phyloP scores from a whole-genome alignment of 805 yeast genomes.

The Metschnikowia koreensis region DNA sequence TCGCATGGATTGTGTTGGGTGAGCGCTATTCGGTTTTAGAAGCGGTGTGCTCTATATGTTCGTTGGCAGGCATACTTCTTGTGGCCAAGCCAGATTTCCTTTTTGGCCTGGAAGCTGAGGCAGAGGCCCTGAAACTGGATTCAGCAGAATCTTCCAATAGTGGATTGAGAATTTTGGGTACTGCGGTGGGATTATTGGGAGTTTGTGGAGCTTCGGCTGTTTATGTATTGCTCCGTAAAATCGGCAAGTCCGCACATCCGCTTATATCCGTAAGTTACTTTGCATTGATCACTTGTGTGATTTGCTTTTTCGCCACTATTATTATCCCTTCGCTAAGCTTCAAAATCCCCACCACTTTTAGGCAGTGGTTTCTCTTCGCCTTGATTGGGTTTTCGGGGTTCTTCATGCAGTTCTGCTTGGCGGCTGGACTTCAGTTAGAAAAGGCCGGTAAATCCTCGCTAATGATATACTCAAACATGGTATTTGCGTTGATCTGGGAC shows the following conservation, averaged over 20 bases:
- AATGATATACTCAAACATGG: constrained; percentile 71
- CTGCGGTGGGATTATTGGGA: constrained; percentile 61
- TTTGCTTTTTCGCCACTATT: constrained; percentile 52
- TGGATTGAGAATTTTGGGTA: constrained; percentile 57
- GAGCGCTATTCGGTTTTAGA: constrained; percentile 69
- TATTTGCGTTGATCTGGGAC: constrained; percentile 80
- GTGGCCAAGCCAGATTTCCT: constrained; percentile 80
- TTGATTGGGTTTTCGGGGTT: constrained; percentile 77
- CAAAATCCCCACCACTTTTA: constrained; percentile 54
- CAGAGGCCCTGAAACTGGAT: constrained; percentile 32
- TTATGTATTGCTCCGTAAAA: constrained; percentile 66
- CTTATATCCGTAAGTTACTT: constrained; percentile 75
- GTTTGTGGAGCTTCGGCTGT: constrained; percentile 69
- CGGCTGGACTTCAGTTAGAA: constrained; percentile 82
- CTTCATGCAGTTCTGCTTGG: constrained; percentile 71
- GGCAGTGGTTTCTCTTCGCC: constrained; percentile 65
- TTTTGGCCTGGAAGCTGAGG: constrained; percentile 46
- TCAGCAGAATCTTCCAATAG: constrained; percentile 52
- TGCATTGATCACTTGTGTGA: constrained; percentile 57
- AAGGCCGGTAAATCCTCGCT: constrained; percentile 73
- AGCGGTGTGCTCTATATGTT: constrained; percentile 63
- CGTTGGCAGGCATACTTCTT: constrained; percentile 72
- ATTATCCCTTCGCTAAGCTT: constrained; percentile 58
- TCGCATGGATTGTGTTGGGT: constrained; percentile 64
- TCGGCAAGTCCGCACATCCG: constrained; percentile 80